A percentile compares a stretch with the other conserved stretches of the same genome.
phyloP scores from a whole-genome alignment of 371 early-diverging fungal genomes.

The Mucor saturninus region DNA sequence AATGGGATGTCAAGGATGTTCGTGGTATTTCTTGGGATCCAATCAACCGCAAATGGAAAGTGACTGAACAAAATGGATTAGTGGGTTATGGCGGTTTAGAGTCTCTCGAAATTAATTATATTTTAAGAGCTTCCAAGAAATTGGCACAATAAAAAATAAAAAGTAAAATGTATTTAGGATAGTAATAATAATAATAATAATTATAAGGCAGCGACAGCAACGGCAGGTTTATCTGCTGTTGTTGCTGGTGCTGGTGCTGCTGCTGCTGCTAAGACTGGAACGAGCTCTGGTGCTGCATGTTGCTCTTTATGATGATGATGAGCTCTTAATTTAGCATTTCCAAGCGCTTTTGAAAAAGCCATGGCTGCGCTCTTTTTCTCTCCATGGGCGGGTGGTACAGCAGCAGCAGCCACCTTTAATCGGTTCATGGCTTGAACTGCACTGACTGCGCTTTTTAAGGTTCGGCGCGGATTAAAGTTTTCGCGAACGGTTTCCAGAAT shows the following conservation, averaged over 20 bases:
- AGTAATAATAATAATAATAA: conserved; percentile 1
- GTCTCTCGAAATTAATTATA: conserved; percentile 53
- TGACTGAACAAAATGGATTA: conserved; percentile 38
- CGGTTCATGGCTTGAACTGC: conserved; percentile 48
- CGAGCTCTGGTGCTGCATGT: neutral
- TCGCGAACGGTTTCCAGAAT: conserved; percentile 73
- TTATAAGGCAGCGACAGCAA: conserved; percentile 9
- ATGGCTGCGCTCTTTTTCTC: conserved; percentile 5
- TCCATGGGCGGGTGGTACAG: neutral
- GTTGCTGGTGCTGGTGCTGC: neutral
- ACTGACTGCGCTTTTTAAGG: conserved; percentile 44
- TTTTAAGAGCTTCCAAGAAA: conserved; percentile 44
- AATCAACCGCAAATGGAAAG: conserved; percentile 42
- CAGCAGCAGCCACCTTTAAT: conserved; percentile 15
- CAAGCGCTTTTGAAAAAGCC: conserved; percentile 10
- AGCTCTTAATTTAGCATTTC: conserved; percentile 2
- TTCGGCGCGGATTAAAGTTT: conserved; percentile 63
- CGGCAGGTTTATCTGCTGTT: neutral
- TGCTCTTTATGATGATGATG: neutral
- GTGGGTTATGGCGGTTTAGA: conserved; percentile 43
- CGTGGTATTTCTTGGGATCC: conserved; percentile 57
- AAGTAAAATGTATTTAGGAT: neutral
- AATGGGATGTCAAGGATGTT: conserved; percentile 50
- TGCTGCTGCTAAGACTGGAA: too few relatives aligned
- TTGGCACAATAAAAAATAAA: conserved; percentile 18